A percentile compares a stretch with the other conserved stretches of the same genome.
These are phyloP conservation scores for Linum usitatissimum DNA, from an alignment of 345 rosid genomes.

Conservation along the genomic window DNA sequence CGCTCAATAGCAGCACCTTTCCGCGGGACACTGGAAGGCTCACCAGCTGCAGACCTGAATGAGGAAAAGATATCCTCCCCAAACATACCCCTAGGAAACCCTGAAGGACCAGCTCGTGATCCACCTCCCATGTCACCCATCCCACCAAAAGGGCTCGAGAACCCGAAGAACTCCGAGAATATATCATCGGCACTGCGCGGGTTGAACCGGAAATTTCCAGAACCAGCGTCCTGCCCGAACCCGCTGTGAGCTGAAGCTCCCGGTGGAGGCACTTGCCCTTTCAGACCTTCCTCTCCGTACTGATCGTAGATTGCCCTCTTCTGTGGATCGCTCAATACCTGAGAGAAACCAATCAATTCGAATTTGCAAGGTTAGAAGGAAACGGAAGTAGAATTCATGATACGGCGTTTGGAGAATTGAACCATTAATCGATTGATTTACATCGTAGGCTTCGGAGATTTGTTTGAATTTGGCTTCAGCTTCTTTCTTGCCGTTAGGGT, in stretches of 20 bases:
- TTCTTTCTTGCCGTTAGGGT: conserved; percentile 71
- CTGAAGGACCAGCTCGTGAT: conserved; percentile 36
- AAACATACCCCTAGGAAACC: conserved; percentile 43
- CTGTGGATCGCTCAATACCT: conserved; percentile 80
- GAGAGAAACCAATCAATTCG: conserved; percentile 1
- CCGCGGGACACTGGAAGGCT: conserved; percentile 34
- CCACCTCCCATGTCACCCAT: conserved; percentile 47
- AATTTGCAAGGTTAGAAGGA: neutral
- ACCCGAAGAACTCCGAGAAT: conserved; percentile 78
- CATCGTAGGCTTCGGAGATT: conserved; percentile 94
- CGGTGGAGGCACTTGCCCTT: conserved; percentile 69
- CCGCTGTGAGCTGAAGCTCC: conserved; percentile 31
- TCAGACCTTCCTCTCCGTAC: conserved; percentile 82
- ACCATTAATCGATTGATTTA: conserved; percentile 13
- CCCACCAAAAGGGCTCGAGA: conserved; percentile 50
- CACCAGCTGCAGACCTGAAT: conserved; percentile 32
- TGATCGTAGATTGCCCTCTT: conserved; percentile 76
- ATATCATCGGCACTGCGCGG: conserved; percentile 74
- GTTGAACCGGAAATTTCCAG: conserved; percentile 51
- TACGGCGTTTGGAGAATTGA: neutral
- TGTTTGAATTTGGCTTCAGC: conserved; percentile 88
- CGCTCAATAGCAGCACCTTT: conserved; percentile 71
- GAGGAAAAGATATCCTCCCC: conserved; percentile 50
- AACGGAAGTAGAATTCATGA: neutral
- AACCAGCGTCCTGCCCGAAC: conserved; percentile 34